Evolutionary conservation across 2,329 filamentous ascomycete genomes (phyloP).

Genomic region (Moelleriella libera): DNA sequence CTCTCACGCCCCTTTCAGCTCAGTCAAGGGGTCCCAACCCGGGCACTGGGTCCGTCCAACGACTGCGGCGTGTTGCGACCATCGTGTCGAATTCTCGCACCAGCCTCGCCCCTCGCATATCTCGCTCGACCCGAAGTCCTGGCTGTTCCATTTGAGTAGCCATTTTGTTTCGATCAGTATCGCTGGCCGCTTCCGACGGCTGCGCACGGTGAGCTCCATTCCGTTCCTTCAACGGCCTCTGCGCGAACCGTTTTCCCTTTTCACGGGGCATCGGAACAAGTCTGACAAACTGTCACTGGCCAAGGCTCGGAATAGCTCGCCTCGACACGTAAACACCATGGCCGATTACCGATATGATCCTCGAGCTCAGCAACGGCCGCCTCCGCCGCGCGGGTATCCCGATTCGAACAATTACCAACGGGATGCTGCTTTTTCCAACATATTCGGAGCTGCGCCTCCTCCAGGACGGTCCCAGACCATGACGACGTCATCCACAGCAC

Average conservation of each 20-base stretch:
- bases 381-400: constrained; percentile 32
- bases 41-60: no score
- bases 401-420: constrained; percentile 51
- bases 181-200: constrained; percentile 2
- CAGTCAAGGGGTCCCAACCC: no score
- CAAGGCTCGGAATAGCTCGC: background rate
- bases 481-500: constrained; percentile 58
- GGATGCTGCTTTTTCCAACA: constrained; percentile 91
- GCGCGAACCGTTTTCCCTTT: no score
- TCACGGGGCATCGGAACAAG: no score
- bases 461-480: constrained; percentile 90
- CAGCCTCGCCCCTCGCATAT: no score
- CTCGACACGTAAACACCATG: constrained; percentile 23
- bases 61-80: no score
- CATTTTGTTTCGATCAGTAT: constrained; percentile 1
- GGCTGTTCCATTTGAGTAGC: background rate
- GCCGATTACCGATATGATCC: constrained; percentile 44
- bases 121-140: background rate
- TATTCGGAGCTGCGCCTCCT: constrained; percentile 79
- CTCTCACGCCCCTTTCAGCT: no score
- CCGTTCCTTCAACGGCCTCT: no score
- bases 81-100: no score
- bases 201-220: background rate
- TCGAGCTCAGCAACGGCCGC: constrained; percentile 24
- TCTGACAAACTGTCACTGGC: no score